A percentile compares a stretch with the other conserved stretches of the same genome.
Evolutionary conservation across 371 early-diverging fungal species (phyloP).

Genomic region (Syncephalastrum racemosum): DNA sequence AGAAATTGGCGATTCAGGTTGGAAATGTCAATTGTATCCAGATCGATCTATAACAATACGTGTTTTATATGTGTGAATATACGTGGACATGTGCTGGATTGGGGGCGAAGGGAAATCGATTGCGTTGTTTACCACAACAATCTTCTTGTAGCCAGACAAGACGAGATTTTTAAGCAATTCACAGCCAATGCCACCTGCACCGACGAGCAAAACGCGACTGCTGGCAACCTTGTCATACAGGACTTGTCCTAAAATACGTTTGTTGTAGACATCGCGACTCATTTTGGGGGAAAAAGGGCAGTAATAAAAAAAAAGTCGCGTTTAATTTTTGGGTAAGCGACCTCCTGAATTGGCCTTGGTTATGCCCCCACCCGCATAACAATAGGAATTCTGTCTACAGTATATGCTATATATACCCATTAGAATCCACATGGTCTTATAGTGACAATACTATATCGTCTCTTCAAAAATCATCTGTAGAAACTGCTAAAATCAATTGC

Average conservation of each 20-base stretch:
- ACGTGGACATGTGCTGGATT: background rate
- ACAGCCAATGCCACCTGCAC: constrained; percentile 99
- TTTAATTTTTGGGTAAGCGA: too few relatives aligned
- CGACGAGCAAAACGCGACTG: constrained; percentile 72
- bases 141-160: constrained; percentile 82
- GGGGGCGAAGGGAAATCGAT: background rate
- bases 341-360: too few relatives aligned
- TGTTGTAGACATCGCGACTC: constrained; percentile 33
- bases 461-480: too few relatives aligned
- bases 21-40: constrained; percentile 98
- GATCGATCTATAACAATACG: constrained; percentile 70
- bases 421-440: too few relatives aligned
- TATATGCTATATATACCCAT: too few relatives aligned
- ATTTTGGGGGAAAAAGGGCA: constrained; percentile 14
- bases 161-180: constrained; percentile 97
- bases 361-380: too few relatives aligned
- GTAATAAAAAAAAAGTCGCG: constrained; percentile 4
- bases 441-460: too few relatives aligned
- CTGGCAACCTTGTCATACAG: constrained; percentile 34
- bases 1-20: constrained; percentile 99
- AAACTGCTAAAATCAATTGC: too few relatives aligned
- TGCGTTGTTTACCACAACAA: constrained; percentile 65
- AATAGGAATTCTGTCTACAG: too few relatives aligned
- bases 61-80: background rate
- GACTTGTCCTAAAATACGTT: constrained; percentile 35